Evolutionary conservation across 1,139 yeast species (phyloP).

Genomic region (Sugiyamaella grinbergsii): DNA sequence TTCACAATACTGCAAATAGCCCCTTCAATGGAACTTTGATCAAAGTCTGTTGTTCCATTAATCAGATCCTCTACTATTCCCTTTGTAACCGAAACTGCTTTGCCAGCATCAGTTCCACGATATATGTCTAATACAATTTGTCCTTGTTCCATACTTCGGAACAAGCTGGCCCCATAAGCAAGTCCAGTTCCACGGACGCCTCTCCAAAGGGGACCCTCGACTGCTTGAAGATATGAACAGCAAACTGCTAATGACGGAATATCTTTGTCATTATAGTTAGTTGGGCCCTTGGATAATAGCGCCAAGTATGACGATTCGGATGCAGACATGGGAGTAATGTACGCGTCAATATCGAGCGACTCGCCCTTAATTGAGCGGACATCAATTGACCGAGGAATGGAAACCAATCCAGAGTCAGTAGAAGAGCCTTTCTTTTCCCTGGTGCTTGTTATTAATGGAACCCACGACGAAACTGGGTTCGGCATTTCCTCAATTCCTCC

Average conservation of each 20-base stretch:
- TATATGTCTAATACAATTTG: constrained; percentile 66
- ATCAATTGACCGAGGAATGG: constrained; percentile 57
- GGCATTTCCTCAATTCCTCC: constrained; percentile 62
- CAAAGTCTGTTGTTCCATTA: constrained; percentile 56
- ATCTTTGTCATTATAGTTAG: constrained; percentile 66
- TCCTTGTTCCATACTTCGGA: constrained; percentile 65
- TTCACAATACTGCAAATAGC: constrained; percentile 77
- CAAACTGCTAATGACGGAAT: constrained; percentile 72
- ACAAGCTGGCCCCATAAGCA: constrained; percentile 82
- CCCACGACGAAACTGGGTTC: constrained; percentile 69
- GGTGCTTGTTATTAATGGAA: constrained; percentile 41
- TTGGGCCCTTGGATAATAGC: constrained; percentile 63
- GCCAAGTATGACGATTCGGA: constrained; percentile 82
- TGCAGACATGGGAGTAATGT: constrained; percentile 74
- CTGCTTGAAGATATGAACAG: constrained; percentile 75
- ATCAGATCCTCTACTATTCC: constrained; percentile 65
- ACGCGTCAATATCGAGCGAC: constrained; percentile 57
- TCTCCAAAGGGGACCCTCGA: constrained; percentile 98
- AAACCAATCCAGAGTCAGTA: constrained; percentile 13
- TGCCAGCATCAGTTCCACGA: constrained; percentile 80
- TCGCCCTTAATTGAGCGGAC: constrained; percentile 61
- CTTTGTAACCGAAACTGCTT: constrained; percentile 69
- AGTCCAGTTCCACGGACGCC: constrained; percentile 94
- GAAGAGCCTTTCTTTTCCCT: constrained; percentile 10
- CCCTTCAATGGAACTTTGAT: constrained; percentile 62